Conservation (phyloP, 2,329 filamentous ascomycete genomes). For the Neoarthrinium moseri region DNA sequence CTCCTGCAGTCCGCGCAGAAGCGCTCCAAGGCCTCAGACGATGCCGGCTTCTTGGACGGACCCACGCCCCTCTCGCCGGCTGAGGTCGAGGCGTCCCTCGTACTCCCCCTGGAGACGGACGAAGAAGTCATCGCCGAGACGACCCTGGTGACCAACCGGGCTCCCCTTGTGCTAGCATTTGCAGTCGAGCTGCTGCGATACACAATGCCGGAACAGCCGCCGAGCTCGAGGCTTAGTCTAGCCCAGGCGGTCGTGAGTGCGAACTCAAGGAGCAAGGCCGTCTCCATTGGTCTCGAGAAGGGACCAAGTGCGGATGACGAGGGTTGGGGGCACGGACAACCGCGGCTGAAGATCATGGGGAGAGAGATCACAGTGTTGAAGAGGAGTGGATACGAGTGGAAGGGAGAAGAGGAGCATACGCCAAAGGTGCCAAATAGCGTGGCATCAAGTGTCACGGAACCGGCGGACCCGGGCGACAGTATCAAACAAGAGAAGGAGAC, state of each 20-base stretch:
- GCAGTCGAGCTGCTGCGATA: slow-evolving; percentile 70
- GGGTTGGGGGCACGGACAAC: slow-evolving; percentile 74
- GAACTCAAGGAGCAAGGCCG: slow-evolving; percentile 75
- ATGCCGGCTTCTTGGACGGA: slow-evolving; percentile 25
- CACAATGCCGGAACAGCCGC: slow-evolving; percentile 83
- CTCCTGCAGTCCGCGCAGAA: slow-evolving; percentile 26
- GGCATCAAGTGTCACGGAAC: slow-evolving; percentile 13
- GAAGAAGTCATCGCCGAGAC: slow-evolving; percentile 59
- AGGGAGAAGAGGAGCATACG: slow-evolving; percentile 35
- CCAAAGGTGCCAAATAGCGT: slow-evolving; percentile 13
- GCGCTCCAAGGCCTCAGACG: slow-evolving; percentile 25
- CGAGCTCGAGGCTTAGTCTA: slow-evolving; percentile 79
- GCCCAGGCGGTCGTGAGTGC: slow-evolving; percentile 81
- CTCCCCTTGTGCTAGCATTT: slow-evolving; percentile 80
- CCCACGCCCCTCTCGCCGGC: slow-evolving; percentile 43
- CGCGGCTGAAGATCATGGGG: slow-evolving; percentile 69
- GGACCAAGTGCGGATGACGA: slow-evolving; percentile 66
- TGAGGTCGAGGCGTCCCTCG: slow-evolving; percentile 62
- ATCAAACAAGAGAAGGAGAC: slow-evolving; percentile 11
- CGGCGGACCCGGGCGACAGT: slow-evolving; percentile 10
- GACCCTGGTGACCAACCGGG: slow-evolving; percentile 71
- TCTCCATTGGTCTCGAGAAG: slow-evolving; percentile 69
- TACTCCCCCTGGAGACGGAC: slow-evolving; percentile 55
- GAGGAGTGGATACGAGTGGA: slow-evolving; percentile 70
- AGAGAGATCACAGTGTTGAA: slow-evolving; percentile 74